Evolutionary conservation across 2,329 filamentous ascomycete genomes (phyloP), one percentile per base, ranked within the genome.

Genomic region (Fusarium floridanum): DNA sequence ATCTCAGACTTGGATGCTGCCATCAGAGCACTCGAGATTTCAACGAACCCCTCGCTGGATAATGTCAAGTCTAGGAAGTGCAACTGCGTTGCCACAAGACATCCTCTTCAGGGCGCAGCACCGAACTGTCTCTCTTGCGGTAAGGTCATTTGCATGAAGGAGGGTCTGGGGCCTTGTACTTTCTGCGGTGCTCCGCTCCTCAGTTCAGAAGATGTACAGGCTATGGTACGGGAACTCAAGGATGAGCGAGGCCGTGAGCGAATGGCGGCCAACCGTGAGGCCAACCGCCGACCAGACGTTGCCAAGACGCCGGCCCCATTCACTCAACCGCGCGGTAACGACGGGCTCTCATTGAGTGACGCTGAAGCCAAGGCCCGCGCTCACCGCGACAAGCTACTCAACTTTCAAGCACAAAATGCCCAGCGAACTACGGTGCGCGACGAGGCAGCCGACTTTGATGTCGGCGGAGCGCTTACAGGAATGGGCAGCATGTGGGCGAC

Each of bases 91-190:
- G 97, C 94, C 0, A 91, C 93, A 0, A 90, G 94, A 2, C 97
- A 99, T 82, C 94, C 96, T 1, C 89, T 98, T 4, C 92, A 98
- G 53, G 91, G 91, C n/a, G 95, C 96, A 1, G 95, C 95, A 0
- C 97, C 97, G 1, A 99, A 98, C 81, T 99, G 97, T 81, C 85
- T 97, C 17, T 92, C 89, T 53, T 99, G 97, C 78, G 97, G 97
- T 68, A 98, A 98, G 82, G 95, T 99, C 14, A 92, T 98, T 64
- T 99, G 97, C 81, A 91, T 97, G 27, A 95, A 97, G 79, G 95
- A 99, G 83, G 97, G 97, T 0, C 87, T 98, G 1, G 96, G 96
- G 0, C 96, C 96, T 0, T 99, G 97, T 82, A 98, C 96, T 0
- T 98, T 94, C 80, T 99, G 97, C 84, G 91, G 91, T 0, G 87